Conservation (phyloP, 1,139 yeast species). For the Pichia sp. region DNA sequence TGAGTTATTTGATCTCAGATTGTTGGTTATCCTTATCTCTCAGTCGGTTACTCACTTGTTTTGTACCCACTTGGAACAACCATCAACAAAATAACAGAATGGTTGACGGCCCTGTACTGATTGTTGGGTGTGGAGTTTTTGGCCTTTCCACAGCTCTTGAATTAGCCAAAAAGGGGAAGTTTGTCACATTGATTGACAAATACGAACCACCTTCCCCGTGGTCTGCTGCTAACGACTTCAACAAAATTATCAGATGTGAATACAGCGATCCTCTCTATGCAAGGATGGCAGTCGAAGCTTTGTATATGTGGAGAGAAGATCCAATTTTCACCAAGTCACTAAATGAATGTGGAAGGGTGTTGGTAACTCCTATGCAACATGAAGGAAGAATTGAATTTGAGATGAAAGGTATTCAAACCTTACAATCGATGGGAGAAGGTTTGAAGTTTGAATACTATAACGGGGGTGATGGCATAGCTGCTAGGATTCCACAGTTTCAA, state of each 20-base stretch:
- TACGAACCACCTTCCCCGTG: conserved; percentile 38
- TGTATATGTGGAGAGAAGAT: conserved; percentile 32
- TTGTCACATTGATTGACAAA: conserved; percentile 34
- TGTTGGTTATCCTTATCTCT: no score
- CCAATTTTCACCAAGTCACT: conserved; percentile 29
- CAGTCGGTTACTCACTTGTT: no score
- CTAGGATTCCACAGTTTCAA: conserved; percentile 12
- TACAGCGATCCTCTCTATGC: conserved; percentile 33
- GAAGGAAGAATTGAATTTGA: conserved; percentile 15
- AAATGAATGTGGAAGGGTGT: conserved; percentile 31
- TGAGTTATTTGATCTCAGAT: no score
- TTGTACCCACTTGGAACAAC: no score
- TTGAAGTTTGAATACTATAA: conserved; percentile 9
- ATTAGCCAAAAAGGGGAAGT: conserved; percentile 21
- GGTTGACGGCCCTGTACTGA: conserved; percentile 12
- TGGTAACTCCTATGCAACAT: conserved; percentile 20
- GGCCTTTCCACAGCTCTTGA: conserved; percentile 33
- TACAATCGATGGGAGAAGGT: conserved; percentile 23
- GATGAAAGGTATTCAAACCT: conserved; percentile 13
- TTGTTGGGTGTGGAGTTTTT: conserved; percentile 33
- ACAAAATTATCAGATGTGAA: conserved; percentile 41
- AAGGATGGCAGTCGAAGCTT: conserved; percentile 35
- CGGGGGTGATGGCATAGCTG: conserved; percentile 9
- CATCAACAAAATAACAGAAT: no score
- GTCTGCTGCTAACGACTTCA: conserved; percentile 43